Evolutionary conservation across 2,329 filamentous ascomycete species (phyloP).

Genomic region (Ceratocystis cacaofunesta): DNA sequence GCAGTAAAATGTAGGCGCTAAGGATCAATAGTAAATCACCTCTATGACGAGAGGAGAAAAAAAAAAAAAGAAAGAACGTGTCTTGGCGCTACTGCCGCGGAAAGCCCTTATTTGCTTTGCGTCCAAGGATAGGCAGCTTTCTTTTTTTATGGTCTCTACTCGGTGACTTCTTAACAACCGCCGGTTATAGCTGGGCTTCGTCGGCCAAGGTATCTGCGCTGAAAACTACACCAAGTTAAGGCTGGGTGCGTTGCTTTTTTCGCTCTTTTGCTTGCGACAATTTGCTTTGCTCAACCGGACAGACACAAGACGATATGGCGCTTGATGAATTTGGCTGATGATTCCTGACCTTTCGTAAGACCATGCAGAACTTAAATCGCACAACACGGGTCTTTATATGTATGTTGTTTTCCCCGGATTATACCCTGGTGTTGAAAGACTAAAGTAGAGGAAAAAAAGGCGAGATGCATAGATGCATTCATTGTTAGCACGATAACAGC

Average conservation of each 20-base stretch:
- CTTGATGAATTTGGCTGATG: background rate
- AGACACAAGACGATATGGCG: background rate
- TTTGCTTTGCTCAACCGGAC: background rate
- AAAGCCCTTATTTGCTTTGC: background rate
- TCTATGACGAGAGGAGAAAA: too few relatives aligned
- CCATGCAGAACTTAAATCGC: too few relatives aligned
- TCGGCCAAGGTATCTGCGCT: background rate
- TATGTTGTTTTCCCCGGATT: too few relatives aligned
- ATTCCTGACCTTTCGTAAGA: background rate
- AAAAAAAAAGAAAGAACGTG: too few relatives aligned
- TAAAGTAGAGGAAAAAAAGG: too few relatives aligned
- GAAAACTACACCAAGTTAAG: background rate
- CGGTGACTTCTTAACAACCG: background rate
- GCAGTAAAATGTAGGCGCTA: too few relatives aligned
- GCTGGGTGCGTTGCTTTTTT: background rate
- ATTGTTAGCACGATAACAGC: too few relatives aligned
- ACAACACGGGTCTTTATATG: too few relatives aligned
- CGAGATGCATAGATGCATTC: too few relatives aligned
- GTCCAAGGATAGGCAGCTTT: background rate
- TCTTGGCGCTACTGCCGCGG: background rate
- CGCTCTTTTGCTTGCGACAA: background rate
- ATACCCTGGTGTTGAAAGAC: too few relatives aligned
- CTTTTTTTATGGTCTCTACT: background rate
- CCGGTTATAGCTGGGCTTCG: conserved; percentile 16
- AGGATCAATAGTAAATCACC: too few relatives aligned